phyloP scores from a whole-genome alignment of 257 asterid genomes.

The Solanum tarapatanum region DNA sequence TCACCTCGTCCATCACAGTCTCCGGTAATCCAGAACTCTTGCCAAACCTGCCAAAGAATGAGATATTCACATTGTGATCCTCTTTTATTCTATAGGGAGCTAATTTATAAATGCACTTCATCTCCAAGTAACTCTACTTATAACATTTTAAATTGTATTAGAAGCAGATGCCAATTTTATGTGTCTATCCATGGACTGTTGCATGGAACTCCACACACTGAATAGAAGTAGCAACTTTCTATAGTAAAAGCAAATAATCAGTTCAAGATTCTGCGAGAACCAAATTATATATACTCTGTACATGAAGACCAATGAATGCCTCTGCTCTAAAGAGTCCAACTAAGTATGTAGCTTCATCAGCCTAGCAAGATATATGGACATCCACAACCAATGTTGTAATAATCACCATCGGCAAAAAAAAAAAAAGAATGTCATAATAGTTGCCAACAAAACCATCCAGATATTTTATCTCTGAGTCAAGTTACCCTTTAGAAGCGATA shows the following conservation, averaged over 20 bases:
- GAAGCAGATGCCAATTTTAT: background rate
- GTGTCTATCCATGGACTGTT: background rate
- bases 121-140: background rate
- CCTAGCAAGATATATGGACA: background rate
- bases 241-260: background rate
- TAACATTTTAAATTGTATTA: background rate
- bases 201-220: background rate
- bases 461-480: background rate
- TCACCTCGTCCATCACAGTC: slow-evolving; percentile 86
- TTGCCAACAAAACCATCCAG: background rate
- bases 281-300: background rate
- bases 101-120: background rate
- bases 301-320: background rate
- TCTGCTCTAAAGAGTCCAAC: background rate
- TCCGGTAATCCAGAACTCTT: slow-evolving; percentile 99
- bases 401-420: background rate
- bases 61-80: background rate
- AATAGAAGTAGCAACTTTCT: background rate
- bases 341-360: background rate
- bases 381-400: background rate
- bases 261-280: background rate
- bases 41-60: slow-evolving; percentile 74
- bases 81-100: background rate
- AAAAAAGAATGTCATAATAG: background rate
- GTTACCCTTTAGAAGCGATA: background rate